Percentiles rank a stretch among this genome's conserved stretches.
These are phyloP conservation scores for Wilcoxina mikolae DNA, from an alignment of 495 filamentous ascomycete species.

Conservation along the genomic window DNA sequence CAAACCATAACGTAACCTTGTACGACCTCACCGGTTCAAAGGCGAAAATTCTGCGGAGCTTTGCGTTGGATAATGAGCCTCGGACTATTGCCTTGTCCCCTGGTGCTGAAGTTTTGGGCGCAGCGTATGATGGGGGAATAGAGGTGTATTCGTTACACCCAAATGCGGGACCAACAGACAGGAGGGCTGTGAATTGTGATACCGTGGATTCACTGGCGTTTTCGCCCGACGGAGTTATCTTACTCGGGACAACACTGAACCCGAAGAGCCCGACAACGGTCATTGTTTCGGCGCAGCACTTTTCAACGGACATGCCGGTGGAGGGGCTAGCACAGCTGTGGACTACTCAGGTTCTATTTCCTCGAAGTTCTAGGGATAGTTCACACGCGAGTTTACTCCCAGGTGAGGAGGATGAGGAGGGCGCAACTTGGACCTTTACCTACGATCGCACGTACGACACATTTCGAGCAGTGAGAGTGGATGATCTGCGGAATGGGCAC, in stretches of 20 bases:
- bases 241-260: conserved; percentile 64
- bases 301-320: conserved; percentile 43
- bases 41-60: conserved; percentile 50
- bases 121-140: conserved; percentile 75
- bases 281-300: conserved; percentile 67
- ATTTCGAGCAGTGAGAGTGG: conserved; percentile 61
- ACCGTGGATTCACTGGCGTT: conserved; percentile 65
- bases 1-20: conserved; percentile 65
- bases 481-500: conserved; percentile 58
- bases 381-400: conserved; percentile 63
- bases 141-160: conserved; percentile 65
- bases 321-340: conserved; percentile 64
- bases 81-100: conserved; percentile 67
- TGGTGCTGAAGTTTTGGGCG: conserved; percentile 63
- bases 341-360: conserved; percentile 81
- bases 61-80: conserved; percentile 61
- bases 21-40: conserved; percentile 52
- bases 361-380: conserved; percentile 57
- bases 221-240: conserved; percentile 66
- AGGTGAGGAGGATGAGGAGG: conserved; percentile 46
- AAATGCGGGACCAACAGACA: conserved; percentile 46
- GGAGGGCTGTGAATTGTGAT: conserved; percentile 68
- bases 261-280: conserved; percentile 53
- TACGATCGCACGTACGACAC: conserved; percentile 63
- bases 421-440: conserved; percentile 63